Conservation (phyloP, 1,284 basidiomycete species). For the Puccinia coronata region DNA sequence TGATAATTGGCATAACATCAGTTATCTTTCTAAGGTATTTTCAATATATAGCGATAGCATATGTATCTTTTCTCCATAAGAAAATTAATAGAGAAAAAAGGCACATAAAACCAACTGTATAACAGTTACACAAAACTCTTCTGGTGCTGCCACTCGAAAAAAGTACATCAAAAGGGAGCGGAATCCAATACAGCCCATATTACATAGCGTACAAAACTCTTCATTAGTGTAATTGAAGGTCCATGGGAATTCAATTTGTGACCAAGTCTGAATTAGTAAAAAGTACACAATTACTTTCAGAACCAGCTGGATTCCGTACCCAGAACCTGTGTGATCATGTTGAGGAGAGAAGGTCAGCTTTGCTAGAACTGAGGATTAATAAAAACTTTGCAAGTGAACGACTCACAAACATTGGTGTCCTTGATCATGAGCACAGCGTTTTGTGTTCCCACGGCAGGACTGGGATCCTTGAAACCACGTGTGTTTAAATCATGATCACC, state of each 20-base stretch:
- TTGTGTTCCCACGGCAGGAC: too few relatives aligned
- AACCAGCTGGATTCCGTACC: neutral
- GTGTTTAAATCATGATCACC: too few relatives aligned
- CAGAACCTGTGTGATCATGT: neutral
- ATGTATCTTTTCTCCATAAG: too few relatives aligned
- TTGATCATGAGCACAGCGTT: too few relatives aligned
- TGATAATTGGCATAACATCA: too few relatives aligned
- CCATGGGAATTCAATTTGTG: neutral
- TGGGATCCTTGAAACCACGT: too few relatives aligned
- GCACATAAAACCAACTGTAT: neutral
- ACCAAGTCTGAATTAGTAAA: neutral
- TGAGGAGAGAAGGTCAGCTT: too few relatives aligned
- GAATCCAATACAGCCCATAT: neutral
- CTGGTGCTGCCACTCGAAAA: neutral
- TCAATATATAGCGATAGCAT: too few relatives aligned
- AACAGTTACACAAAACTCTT: neutral
- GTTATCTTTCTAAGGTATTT: too few relatives aligned
- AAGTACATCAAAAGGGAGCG: neutral
- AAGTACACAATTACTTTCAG: neutral
- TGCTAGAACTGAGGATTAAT: neutral
- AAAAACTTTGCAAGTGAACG: too few relatives aligned
- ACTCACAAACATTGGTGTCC: too few relatives aligned
- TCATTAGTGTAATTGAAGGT: neutral
- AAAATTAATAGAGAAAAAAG: too few relatives aligned
- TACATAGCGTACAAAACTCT: neutral